phyloP scores from a whole-genome alignment of 306 rosid species.

The Prinsepia uniflora region DNA sequence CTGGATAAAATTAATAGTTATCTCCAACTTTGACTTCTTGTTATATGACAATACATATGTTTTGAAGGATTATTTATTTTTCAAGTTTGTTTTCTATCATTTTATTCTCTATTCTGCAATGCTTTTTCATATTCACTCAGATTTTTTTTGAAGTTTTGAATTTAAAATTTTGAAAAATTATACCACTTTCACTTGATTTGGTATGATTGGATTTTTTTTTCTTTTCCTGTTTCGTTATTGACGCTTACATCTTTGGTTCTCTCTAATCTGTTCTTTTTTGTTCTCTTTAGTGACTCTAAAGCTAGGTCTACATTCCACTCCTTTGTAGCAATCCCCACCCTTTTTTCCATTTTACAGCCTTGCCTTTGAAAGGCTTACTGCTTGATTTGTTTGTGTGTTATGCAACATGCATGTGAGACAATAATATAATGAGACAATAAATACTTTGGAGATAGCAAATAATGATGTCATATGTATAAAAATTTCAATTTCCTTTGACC shows the following conservation, averaged over 20 bases:
- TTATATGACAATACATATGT: too few relatives aligned
- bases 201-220: background rate
- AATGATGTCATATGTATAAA: slow-evolving; percentile 1
- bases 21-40: background rate
- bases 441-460: background rate
- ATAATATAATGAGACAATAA: background rate
- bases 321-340: background rate
- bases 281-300: too few relatives aligned
- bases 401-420: slow-evolving; percentile 2
- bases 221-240: too few relatives aligned
- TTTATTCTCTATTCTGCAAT: background rate
- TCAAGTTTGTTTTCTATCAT: background rate
- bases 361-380: background rate
- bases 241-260: background rate
- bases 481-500: background rate
- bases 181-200: background rate
- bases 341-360: background rate
- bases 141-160: too few relatives aligned
- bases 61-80: background rate
- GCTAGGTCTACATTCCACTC: background rate
- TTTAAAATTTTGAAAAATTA: too few relatives aligned
- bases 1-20: background rate
- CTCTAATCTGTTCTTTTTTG: too few relatives aligned
- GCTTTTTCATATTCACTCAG: background rate
- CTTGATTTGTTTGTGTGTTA: background rate